Base-by-base conservation (phyloP, 805 yeast genomes). In the Kuraishia ogatae region DNA sequence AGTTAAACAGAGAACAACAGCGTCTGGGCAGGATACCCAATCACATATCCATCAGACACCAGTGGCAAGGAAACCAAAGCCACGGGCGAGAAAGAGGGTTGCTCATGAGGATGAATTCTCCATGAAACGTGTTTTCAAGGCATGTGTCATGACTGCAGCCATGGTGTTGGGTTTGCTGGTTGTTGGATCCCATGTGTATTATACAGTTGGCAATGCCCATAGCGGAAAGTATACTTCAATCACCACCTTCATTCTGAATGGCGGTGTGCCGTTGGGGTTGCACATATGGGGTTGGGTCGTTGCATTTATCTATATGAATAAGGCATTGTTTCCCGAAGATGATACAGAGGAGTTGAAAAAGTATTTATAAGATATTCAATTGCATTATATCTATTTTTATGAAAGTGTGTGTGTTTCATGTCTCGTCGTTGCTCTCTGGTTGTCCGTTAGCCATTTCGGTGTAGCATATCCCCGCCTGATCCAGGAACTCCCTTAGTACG, bases 61-160 rank as follows among this genome's bases (percentile, higher is more conserved):
- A 10, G 8, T 26, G 29, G 10, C 29, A 10, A 26, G 29, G 29
- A 26, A 26, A 26, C 29, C 29, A 26, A 26, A 35, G 17, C 43
- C 43, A 4, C 4, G 6, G 43, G 43, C 13, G 43, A 10, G 43
- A 15, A 35, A 15, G n/a, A 10, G 43, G 43, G 17, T 35, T 11
- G 13, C 17, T 15, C 20, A 51, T n/a, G 53, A 51, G 48, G 53
- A 51, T 26, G 53, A 51, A n/a, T 29, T 51, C n/a, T 35, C 48
- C 22, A 5, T 17, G 15, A 17, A 46, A 3, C 22, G 55, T 11
- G 20, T 53, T 22, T n/a, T 29, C 20, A 53, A 53, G 39, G 55
- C 55, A 17, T 46, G 28, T 48, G 22, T 48, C 22, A 22, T 53
- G 28, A 53, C 55, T 13, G 24, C 20, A 1, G 26, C 28, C 8